A percentile compares a stretch with the other conserved stretches of the same genome.
Conservation (phyloP, 1,284 basidiomycete species). For the Rhodotorula glutinis region DNA sequence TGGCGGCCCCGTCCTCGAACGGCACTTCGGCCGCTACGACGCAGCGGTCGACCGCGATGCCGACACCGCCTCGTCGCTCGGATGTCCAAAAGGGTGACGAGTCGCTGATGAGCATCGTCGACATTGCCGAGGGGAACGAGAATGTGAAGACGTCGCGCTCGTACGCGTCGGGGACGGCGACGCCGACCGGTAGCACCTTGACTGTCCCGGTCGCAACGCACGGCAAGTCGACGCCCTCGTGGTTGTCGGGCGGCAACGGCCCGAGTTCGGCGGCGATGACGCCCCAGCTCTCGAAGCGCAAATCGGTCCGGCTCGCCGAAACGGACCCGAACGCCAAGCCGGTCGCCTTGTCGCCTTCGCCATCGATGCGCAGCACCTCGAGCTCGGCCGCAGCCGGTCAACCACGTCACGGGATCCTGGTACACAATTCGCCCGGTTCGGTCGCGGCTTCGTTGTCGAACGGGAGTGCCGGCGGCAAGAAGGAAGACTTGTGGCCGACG, state of each 20-base stretch:
- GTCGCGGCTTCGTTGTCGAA: constrained; percentile 9
- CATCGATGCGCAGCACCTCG: constrained; percentile 18
- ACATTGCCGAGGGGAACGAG: constrained; percentile 31
- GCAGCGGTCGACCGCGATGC: neutral
- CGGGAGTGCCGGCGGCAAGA: constrained; percentile 9
- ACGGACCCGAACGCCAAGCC: neutral
- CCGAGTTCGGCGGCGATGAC: neutral
- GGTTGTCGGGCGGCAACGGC: neutral
- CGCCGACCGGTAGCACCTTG: neutral
- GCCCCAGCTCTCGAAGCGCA: constrained; percentile 31
- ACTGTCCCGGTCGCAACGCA: neutral
- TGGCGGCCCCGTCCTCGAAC: constrained; percentile 11
- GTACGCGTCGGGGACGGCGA: constrained; percentile 11
- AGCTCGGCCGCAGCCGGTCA: constrained; percentile 2
- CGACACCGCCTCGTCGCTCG: neutral
- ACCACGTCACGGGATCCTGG: constrained; percentile 26
- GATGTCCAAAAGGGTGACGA: constrained; percentile 28
- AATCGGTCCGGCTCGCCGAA: constrained; percentile 40
- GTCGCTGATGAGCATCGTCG: constrained; percentile 29
- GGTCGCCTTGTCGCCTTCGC: constrained; percentile 15
- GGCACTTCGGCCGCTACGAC: no score
- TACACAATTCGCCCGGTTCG: constrained; percentile 25
- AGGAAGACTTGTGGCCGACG: constrained; percentile 15
- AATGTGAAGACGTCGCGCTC: constrained; percentile 18
- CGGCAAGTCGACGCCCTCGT: neutral